Evolutionary conservation across 2,329 filamentous ascomycete genomes (phyloP).

Genomic region (Trichoderma sp.): DNA sequence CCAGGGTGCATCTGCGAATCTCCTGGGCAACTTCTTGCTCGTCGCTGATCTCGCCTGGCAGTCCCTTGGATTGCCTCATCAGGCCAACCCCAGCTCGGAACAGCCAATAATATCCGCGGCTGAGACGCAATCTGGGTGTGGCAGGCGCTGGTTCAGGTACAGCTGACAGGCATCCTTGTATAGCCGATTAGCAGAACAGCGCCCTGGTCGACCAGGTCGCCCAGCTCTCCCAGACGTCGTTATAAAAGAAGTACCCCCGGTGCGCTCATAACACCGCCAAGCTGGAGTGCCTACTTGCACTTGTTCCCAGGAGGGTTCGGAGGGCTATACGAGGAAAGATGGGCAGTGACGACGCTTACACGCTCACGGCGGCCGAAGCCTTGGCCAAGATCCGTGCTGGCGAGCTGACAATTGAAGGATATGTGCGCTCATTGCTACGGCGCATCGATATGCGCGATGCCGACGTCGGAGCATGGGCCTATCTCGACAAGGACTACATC

Average conservation of each 20-base stretch:
- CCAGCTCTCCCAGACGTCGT: not conserved
- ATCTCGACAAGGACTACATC: slow-evolving; percentile 50
- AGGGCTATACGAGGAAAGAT: slow-evolving; percentile 10
- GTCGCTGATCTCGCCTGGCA: not conserved
- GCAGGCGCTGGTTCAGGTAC: slow-evolving; percentile 10
- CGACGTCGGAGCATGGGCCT: slow-evolving; percentile 54
- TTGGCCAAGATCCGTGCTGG: slow-evolving; percentile 26
- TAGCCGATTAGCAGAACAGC: not conserved
- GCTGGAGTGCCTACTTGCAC: slow-evolving; percentile 19
- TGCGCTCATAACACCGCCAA: slow-evolving; percentile 9
- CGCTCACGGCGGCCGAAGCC: slow-evolving; percentile 29
- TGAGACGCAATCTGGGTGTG: slow-evolving; percentile 12
- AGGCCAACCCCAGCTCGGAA: slow-evolving; percentile 11
- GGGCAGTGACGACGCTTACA: slow-evolving; percentile 27
- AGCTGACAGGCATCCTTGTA: slow-evolving; percentile 4
- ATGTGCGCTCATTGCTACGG: slow-evolving; percentile 51
- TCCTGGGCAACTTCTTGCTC: not conserved
- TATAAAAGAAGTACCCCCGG: slow-evolving; percentile 13
- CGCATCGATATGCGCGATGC: slow-evolving; percentile 50
- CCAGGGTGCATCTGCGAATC: not conserved
- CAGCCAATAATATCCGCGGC: slow-evolving; percentile 20
- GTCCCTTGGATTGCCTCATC: slow-evolving; percentile 23
- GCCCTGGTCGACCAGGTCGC: not conserved
- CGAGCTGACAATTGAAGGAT: slow-evolving; percentile 49
- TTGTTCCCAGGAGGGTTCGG: not conserved